Evolutionary conservation across 2,329 filamentous ascomycete genomes (phyloP).

Genomic region (Calonectria pseudoturangicola): DNA sequence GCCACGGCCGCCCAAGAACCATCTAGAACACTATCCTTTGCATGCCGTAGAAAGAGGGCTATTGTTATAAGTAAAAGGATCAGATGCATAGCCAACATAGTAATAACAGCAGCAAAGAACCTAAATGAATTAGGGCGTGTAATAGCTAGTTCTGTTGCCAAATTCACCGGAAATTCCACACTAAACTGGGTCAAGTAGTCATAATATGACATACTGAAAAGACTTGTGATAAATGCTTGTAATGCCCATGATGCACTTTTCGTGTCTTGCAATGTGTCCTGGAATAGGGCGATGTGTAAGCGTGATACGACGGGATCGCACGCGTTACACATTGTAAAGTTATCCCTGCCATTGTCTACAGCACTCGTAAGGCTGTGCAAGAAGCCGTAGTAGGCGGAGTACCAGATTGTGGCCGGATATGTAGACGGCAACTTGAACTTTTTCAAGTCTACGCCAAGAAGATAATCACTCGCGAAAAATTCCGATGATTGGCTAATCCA

Average conservation of each 20-base stretch:
- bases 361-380: neutral
- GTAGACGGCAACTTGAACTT: neutral
- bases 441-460: no score
- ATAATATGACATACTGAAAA: slow-evolving; percentile 3
- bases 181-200: slow-evolving; percentile 2
- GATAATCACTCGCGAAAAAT: neutral
- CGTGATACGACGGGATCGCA: neutral
- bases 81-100: neutral
- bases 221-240: neutral
- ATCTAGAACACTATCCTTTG: neutral
- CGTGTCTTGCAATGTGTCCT: neutral
- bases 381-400: neutral
- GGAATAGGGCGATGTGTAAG: neutral
- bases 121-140: neutral
- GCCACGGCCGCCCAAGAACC: neutral
- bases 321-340: no score
- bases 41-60: neutral
- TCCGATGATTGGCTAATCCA: neutral
- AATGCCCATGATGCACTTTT: neutral
- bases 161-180: neutral
- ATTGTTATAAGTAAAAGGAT: neutral
- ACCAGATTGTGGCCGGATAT: neutral
- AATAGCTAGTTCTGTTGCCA: neutral
- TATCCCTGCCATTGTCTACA: neutral
- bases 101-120: neutral